Evolutionary conservation across 225 moss, liverwort and hornwort genomes (phyloP).

Genomic region (Rhytidiadelphus loreus): DNA sequence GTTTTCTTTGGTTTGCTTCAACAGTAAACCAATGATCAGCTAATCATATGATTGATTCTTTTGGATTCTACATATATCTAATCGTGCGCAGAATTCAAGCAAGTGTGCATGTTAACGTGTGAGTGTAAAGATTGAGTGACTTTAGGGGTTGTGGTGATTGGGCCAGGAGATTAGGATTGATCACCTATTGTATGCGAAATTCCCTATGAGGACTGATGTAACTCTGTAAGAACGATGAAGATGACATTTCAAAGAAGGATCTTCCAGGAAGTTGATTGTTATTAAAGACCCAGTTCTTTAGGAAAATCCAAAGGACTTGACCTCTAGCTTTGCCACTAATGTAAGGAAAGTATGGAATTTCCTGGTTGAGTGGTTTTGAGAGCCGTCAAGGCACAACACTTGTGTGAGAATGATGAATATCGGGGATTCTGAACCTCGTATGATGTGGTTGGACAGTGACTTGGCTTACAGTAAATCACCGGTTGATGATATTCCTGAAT

Average conservation of each 20-base stretch:
- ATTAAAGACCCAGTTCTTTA: neutral
- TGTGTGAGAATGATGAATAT: constrained; percentile 1
- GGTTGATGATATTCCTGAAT: constrained; percentile 88
- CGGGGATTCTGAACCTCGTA: constrained; percentile 14
- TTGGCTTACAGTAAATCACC: constrained; percentile 71
- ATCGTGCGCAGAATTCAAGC: neutral
- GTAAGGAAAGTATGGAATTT: neutral
- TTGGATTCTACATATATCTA: neutral
- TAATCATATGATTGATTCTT: neutral
- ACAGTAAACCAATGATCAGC: neutral
- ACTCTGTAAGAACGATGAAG: constrained; percentile 6
- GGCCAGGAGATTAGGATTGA: constrained; percentile 29
- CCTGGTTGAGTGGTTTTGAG: neutral
- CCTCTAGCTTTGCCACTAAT: constrained; percentile 3
- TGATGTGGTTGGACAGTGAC: constrained; percentile 62
- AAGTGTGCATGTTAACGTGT: neutral
- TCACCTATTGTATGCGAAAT: constrained; percentile 14
- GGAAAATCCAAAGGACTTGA: neutral
- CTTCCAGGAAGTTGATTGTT: neutral
- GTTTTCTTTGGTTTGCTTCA: neutral
- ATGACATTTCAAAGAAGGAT: constrained; percentile 7
- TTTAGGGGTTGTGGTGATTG: constrained; percentile 29
- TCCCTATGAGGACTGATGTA: constrained; percentile 5
- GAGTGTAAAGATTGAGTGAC: constrained; percentile 7
- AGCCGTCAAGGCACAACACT: neutral